Evolutionary conservation across 257 asterid species (phyloP).

Genomic region (Buddleja alternifolia): DNA sequence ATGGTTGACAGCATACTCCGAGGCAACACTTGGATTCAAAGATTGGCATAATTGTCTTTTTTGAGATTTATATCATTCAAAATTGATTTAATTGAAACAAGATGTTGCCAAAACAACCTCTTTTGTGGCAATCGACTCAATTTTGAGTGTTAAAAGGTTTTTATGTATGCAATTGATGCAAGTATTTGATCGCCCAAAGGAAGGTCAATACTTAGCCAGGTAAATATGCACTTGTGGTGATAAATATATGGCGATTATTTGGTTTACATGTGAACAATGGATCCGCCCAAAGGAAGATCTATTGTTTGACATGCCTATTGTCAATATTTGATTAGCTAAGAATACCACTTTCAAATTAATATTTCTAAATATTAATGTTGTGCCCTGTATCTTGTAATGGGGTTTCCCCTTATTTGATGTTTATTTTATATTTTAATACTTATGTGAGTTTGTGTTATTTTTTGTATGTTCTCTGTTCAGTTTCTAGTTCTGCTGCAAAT

Average conservation of each 20-base stretch:
- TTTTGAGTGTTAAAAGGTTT: neutral
- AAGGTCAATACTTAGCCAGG: neutral
- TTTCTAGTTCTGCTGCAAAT: no score
- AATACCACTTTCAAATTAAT: neutral
- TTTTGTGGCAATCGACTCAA: neutral
- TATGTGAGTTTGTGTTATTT: neutral
- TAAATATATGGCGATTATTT: no score
- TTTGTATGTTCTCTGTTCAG: no score
- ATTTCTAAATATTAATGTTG: neutral
- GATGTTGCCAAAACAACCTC: neutral
- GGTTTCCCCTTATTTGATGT: neutral
- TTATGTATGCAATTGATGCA: neutral
- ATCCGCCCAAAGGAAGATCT: no score
- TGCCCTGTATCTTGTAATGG: neutral
- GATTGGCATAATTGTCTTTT: no score
- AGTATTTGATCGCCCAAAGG: neutral
- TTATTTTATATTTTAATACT: neutral
- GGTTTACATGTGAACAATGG: no score
- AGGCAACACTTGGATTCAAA: no score
- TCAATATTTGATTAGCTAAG: neutral
- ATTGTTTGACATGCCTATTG: no score
- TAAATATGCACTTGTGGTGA: no score
- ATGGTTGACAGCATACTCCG: no score
- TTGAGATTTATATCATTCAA: no score
- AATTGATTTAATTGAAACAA: neutral